These are phyloP conservation scores for Chlorella variabilis DNA, from an alignment of 163 green algal species.

Conservation along the genomic window DNA sequence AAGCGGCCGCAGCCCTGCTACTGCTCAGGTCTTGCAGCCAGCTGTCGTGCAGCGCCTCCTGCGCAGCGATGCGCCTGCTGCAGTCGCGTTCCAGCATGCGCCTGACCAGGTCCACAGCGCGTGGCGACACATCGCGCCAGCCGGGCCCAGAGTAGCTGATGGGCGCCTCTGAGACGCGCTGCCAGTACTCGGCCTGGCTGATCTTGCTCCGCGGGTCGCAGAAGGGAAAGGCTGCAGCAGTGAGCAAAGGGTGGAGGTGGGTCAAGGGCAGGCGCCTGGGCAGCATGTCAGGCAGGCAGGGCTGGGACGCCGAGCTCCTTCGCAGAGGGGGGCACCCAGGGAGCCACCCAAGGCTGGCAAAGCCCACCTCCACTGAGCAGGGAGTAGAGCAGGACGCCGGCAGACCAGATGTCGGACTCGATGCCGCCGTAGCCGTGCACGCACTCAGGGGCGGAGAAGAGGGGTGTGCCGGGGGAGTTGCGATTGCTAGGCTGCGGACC, in stretches of 20 bases:
- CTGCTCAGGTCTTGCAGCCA: constrained; percentile 9
- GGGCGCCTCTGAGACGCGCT: constrained; percentile 1
- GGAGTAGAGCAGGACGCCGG: constrained; percentile 20
- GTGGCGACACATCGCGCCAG: background rate
- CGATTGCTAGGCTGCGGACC: background rate
- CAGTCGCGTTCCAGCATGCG: constrained; percentile 46
- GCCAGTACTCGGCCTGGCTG: constrained; percentile 6
- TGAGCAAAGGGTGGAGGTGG: too few species aligned
- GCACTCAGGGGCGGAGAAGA: constrained; percentile 17
- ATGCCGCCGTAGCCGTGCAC: background rate
- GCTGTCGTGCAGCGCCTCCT: background rate
- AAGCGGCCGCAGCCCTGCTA: background rate
- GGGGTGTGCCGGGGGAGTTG: background rate
- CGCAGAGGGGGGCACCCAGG: too few species aligned
- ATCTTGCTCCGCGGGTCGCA: background rate
- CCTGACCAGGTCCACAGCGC: background rate
- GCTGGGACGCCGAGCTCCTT: too few species aligned
- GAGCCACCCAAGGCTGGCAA: too few species aligned
- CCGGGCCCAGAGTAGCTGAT: constrained; percentile 5
- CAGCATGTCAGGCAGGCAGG: too few species aligned
- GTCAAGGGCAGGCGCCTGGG: too few species aligned
- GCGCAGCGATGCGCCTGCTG: constrained; percentile 18
- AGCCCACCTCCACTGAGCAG: background rate
- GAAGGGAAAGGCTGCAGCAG: background rate
- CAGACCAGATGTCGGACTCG: constrained; percentile 7